Conservation (phyloP, 2,329 filamentous ascomycete genomes). For the Rhinocladiella mackenziei region DNA sequence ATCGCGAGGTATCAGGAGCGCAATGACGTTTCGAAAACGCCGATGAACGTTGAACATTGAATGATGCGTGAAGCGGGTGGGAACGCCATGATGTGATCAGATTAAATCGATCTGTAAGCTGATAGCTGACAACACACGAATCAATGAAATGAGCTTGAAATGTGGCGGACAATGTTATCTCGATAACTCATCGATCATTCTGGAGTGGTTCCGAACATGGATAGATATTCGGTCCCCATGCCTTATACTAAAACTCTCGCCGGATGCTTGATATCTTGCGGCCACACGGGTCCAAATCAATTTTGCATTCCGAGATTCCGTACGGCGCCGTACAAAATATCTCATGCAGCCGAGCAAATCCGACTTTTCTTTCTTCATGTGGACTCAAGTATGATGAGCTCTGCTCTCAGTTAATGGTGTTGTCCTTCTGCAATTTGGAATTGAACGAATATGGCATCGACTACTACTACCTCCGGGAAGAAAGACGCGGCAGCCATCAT, state of each 20-base stretch:
- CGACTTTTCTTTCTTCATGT: no score
- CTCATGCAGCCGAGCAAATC: no score
- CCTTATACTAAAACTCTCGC: no score
- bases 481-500: constrained; percentile 23
- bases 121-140: constrained; percentile 9
- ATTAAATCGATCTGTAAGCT: constrained; percentile 5
- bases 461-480: not conserved
- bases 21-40: constrained; percentile 10
- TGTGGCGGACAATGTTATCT: not conserved
- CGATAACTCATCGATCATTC: not conserved
- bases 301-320: no score
- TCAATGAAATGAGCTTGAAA: constrained; percentile 3
- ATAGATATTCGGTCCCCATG: not conserved
- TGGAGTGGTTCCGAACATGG: not conserved
- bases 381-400: no score
- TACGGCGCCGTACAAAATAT: no score
- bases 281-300: no score
- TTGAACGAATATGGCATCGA: not conserved
- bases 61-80: not conserved
- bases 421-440: not conserved
- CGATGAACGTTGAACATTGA: no score
- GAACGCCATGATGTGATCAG: constrained; percentile 1
- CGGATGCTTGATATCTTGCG: no score
- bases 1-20: constrained; percentile 5
- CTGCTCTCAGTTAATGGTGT: not conserved